Base-by-base conservation (phyloP, 2,329 filamentous ascomycete species). In the Bipolaris oryzae region DNA sequence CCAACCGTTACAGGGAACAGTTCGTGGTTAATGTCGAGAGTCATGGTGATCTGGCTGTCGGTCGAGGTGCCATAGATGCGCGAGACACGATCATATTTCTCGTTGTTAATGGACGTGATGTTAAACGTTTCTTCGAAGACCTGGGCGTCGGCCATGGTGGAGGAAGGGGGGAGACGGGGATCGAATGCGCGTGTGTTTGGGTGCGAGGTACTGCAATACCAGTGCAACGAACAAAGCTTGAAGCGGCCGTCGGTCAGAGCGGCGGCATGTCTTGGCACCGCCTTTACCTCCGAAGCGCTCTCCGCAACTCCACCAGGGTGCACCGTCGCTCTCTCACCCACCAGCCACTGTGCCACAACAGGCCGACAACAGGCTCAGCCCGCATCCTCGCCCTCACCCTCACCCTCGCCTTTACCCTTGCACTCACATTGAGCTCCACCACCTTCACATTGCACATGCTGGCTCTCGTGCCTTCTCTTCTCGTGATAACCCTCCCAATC, bases 81-180 rank as follows among this genome's bases (percentile, higher is more conserved):
- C 53, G 91, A 90, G 23, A 97, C 94, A 63, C 94, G 91, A 80
- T 98, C 95, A 79, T 99, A 99, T 80, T 97, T 96, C 72, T 88
- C 85, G 72, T 88, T 85, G 80, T 96, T 90, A 76, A 92, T 82
- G 53, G 85, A 80, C 66, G 87, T 94, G 70, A 98, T 84, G 60
- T 85, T 90, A 84, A 98, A 97, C 71, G 86, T 89, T 74, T 96
- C 92, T 79, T 97, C 92, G 80, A 96, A 96, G 77, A 98, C 90
- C 72, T 95, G 89, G 56, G 93, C 89, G 80, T 98, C 94, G 67
- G 90, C 89, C 78, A 91, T 87, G 66, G 79, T 82, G 34, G 10
- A 20, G 23, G 48, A 34, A 47, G 31, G 46, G 21, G 49, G n/a
- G 25, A 18, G 23, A 11, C 42, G 7, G 42, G 15, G 7, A 21